Evolutionary conservation across 2,329 filamentous ascomycete species (phyloP).

Genomic region (Parastagonospora nodorum): DNA sequence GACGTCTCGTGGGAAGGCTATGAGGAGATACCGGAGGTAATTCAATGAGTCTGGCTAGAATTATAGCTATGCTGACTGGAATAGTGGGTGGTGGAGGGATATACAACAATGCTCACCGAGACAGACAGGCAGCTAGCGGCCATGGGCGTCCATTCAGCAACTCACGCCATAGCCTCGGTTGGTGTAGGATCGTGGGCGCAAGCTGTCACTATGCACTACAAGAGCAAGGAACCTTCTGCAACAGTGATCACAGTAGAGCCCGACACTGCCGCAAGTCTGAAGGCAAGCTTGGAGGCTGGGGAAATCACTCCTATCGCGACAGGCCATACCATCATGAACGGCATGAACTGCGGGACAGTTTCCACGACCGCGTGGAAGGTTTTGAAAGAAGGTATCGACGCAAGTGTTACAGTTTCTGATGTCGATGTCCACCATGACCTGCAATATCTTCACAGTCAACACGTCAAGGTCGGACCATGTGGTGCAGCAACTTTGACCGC

Average conservation of each 20-base stretch:
- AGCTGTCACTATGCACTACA: slow-evolving; percentile 70
- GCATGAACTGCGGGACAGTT: slow-evolving; percentile 73
- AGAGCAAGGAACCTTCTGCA: slow-evolving; percentile 45
- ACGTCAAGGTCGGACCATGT: slow-evolving; percentile 64
- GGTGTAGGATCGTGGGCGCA: slow-evolving; percentile 77
- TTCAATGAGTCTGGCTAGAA: not conserved
- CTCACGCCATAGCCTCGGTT: slow-evolving; percentile 66
- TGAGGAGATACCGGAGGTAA: slow-evolving; percentile 65
- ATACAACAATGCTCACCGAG: slow-evolving; percentile 73
- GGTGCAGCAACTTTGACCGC: slow-evolving; percentile 65
- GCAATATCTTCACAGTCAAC: slow-evolving; percentile 55
- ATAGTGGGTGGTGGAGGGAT: slow-evolving; percentile 78
- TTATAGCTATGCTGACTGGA: slow-evolving; percentile 6
- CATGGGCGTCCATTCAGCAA: slow-evolving; percentile 44
- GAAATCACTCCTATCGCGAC: slow-evolving; percentile 59
- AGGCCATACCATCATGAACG: slow-evolving; percentile 71
- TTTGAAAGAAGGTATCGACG: slow-evolving; percentile 63
- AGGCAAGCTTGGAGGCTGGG: slow-evolving; percentile 57
- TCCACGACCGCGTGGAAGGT: slow-evolving; percentile 69
- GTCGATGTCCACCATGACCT: slow-evolving; percentile 65
- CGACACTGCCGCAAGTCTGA: slow-evolving; percentile 65
- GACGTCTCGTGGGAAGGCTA: slow-evolving; percentile 73
- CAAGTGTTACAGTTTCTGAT: slow-evolving; percentile 65
- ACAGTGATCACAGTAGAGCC: slow-evolving; percentile 72
- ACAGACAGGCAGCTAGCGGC: slow-evolving; percentile 64